Percentiles rank a stretch among this genome's conserved stretches.
Conservation (phyloP, 2,329 filamentous ascomycete species). For the Aspergillus sp. region DNA sequence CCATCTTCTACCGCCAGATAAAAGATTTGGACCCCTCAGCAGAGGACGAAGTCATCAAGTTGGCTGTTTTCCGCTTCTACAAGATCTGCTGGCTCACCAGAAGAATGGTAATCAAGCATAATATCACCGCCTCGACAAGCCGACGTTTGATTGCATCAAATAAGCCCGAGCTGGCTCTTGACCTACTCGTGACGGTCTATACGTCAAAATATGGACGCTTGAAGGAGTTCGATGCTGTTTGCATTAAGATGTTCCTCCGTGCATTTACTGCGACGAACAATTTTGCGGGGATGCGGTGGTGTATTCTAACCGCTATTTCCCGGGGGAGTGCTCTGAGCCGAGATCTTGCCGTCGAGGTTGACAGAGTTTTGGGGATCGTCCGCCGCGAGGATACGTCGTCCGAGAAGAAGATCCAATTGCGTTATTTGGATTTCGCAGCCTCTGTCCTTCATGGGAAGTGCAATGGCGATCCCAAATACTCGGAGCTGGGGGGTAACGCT, state of each 20-base stretch:
- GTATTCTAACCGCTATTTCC: conserved; percentile 37
- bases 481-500: conserved; percentile 13
- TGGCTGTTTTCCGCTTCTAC: conserved; percentile 42
- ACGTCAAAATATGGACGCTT: conserved; percentile 35
- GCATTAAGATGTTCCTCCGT: conserved; percentile 40
- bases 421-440: conserved; percentile 21
- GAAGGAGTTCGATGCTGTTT: conserved; percentile 36
- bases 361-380: conserved; percentile 24
- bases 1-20: conserved; percentile 38
- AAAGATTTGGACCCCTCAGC: conserved; percentile 22
- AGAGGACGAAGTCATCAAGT: conserved; percentile 30
- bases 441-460: conserved; percentile 24
- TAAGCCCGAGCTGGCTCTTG: conserved; percentile 29
- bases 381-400: conserved; percentile 10
- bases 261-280: conserved; percentile 31
- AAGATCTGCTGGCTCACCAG: conserved; percentile 34
- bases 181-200: conserved; percentile 37
- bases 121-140: conserved; percentile 30
- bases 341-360: conserved; percentile 36
- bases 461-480: conserved; percentile 18
- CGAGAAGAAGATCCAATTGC: conserved; percentile 12
- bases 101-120: conserved; percentile 36
- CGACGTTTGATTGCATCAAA: conserved; percentile 27
- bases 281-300: conserved; percentile 41
- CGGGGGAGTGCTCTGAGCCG: conserved; percentile 30